Conservation (phyloP, 2,329 filamentous ascomycete species). For the Fusarium sp. region DNA sequence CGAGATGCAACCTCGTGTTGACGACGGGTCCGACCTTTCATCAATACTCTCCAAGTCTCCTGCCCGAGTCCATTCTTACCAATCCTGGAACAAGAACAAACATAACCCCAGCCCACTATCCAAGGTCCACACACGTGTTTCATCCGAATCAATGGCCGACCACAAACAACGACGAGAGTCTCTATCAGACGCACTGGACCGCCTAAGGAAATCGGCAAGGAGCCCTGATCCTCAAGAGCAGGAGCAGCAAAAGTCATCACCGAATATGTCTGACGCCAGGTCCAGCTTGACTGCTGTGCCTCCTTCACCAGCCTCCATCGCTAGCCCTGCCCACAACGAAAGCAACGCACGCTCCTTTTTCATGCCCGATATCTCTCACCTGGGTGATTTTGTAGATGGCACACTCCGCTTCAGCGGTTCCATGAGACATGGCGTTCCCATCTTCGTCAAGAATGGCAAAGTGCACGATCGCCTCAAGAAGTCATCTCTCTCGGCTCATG, state of each 20-base stretch:
- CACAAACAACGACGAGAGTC: slow-evolving; percentile 46
- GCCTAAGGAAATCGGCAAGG: slow-evolving; percentile 51
- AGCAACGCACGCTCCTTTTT: slow-evolving; percentile 64
- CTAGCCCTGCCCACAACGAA: slow-evolving; percentile 51
- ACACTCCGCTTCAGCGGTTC: slow-evolving; percentile 63
- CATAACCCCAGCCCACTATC: slow-evolving; percentile 54
- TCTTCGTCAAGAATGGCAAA: slow-evolving; percentile 66
- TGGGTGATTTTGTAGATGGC: slow-evolving; percentile 68
- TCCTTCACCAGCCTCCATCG: slow-evolving; percentile 51
- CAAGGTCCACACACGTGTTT: slow-evolving; percentile 49
- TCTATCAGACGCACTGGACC: slow-evolving; percentile 51
- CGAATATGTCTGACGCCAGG: slow-evolving; percentile 53
- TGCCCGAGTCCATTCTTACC: slow-evolving; percentile 42
- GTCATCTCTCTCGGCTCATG: slow-evolving; percentile 54
- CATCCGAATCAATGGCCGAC: slow-evolving; percentile 45
- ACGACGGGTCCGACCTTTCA: slow-evolving; percentile 63
- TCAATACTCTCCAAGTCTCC: slow-evolving; percentile 57
- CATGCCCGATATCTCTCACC: slow-evolving; percentile 64
- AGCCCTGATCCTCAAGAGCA: slow-evolving; percentile 46
- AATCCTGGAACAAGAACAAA: slow-evolving; percentile 43
- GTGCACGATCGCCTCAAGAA: slow-evolving; percentile 58
- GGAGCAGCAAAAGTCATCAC: slow-evolving; percentile 47
- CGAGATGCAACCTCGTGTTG: slow-evolving; percentile 65
- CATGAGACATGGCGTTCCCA: slow-evolving; percentile 64
- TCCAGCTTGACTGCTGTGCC: slow-evolving; percentile 56